Evolutionary conservation across 257 asterid genomes (phyloP).

Genomic region (Gentiana dahurica): DNA sequence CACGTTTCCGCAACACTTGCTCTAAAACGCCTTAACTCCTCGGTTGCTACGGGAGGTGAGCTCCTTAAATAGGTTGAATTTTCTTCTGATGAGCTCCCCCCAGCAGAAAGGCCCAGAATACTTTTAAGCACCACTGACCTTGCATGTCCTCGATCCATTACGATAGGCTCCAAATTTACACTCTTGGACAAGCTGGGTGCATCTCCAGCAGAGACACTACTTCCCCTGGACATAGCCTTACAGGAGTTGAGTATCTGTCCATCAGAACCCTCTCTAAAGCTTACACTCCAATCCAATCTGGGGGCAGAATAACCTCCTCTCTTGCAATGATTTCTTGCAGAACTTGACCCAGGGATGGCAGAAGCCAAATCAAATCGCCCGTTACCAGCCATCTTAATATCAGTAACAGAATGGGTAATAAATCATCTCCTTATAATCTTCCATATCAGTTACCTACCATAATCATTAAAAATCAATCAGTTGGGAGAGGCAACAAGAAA

Average conservation of each 20-base stretch:
- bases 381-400: slow-evolving; percentile 69
- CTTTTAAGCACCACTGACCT: slow-evolving; percentile 65
- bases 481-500: slow-evolving; percentile 6
- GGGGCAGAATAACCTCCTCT: slow-evolving; percentile 57
- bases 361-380: slow-evolving; percentile 57
- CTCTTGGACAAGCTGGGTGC: slow-evolving; percentile 51
- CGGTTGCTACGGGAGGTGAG: slow-evolving; percentile 54
- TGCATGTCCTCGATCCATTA: slow-evolving; percentile 34
- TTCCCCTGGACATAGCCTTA: slow-evolving; percentile 51
- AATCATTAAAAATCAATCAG: slow-evolving; percentile 11
- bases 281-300: slow-evolving; percentile 54
- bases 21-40: slow-evolving; percentile 58
- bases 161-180: slow-evolving; percentile 60
- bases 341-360: slow-evolving; percentile 59
- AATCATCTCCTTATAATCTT: slow-evolving; percentile 16
- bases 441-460: slow-evolving; percentile 16
- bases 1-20: slow-evolving; percentile 50
- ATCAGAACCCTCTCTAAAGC: slow-evolving; percentile 77
- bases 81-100: slow-evolving; percentile 62
- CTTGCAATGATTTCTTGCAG: slow-evolving; percentile 61
- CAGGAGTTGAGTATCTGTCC: slow-evolving; percentile 46
- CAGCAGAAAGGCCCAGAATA: slow-evolving; percentile 49
- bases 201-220: slow-evolving; percentile 43
- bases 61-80: slow-evolving; percentile 49
- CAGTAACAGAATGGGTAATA: slow-evolving; percentile 4